Conservation (phyloP, 2,329 filamentous ascomycete species). For the Trichoderma oligosporum region DNA sequence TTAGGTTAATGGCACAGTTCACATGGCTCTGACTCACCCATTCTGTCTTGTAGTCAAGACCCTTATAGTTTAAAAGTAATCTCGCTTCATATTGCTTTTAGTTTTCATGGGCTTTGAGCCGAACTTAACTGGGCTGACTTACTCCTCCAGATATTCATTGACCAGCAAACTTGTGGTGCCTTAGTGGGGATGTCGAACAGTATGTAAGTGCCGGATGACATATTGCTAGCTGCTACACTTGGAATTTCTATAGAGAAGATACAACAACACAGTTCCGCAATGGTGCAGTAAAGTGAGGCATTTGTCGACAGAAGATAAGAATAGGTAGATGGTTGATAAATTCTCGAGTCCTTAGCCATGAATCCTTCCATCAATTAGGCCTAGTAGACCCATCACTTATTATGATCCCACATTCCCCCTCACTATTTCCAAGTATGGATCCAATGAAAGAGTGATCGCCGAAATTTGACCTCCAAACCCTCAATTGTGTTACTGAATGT, state of each 20-base stretch:
- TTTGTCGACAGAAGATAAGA: background rate
- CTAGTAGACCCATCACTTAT: background rate
- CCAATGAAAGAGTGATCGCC: background rate
- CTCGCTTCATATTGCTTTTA: background rate
- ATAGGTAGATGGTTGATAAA: background rate
- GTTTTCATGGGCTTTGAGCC: background rate
- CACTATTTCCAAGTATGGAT: too few relatives aligned
- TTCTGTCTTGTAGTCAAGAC: constrained; percentile 8
- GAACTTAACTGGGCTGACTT: background rate
- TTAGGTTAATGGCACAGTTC: background rate
- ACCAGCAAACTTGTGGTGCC: constrained; percentile 4
- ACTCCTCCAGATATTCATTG: constrained; percentile 14
- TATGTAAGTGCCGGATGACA: background rate
- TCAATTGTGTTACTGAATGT: too few relatives aligned
- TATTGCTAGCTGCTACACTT: background rate
- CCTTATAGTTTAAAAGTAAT: constrained; percentile 2
- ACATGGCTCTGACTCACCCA: background rate
- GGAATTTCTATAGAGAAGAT: background rate
- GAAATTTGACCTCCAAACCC: too few relatives aligned
- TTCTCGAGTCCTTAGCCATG: background rate
- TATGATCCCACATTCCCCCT: background rate
- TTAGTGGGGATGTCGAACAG: constrained; percentile 7
- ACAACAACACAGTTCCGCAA: background rate
- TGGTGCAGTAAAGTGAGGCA: background rate
- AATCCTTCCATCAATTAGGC: background rate